phyloP scores from a whole-genome alignment of 768 basidiomycete species.

The Suillus occidentalis region DNA sequence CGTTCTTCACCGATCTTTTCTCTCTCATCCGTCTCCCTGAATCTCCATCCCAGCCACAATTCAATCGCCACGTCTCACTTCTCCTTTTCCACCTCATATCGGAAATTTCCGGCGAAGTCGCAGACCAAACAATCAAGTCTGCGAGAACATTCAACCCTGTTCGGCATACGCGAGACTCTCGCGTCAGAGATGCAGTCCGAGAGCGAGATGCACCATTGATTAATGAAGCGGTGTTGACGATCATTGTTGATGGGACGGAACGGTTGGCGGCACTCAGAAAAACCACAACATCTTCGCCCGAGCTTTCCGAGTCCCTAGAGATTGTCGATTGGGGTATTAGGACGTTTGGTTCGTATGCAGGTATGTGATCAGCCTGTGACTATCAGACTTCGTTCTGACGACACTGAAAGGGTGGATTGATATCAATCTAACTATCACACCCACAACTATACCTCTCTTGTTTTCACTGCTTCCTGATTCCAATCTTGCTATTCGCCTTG shows the following conservation, averaged over 20 bases:
- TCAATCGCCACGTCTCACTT: conserved; percentile 83
- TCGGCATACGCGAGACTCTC: conserved; percentile 78
- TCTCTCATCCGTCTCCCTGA: conserved; percentile 66
- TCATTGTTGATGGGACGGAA: conserved; percentile 70
- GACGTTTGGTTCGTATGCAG: conserved; percentile 91
- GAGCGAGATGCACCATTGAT: conserved; percentile 85
- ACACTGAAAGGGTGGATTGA: conserved; percentile 88
- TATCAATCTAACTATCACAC: conserved; percentile 93
- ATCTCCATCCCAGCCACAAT: conserved; percentile 53
- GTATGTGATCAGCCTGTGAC: conserved; percentile 49
- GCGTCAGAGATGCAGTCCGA: conserved; percentile 86
- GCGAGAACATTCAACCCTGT: conserved; percentile 70
- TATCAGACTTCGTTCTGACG: conserved; percentile 1
- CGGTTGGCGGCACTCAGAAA: conserved; percentile 55
- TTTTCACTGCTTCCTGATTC: conserved; percentile 80
- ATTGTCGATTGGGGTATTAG: conserved; percentile 90
- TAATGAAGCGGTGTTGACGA: conserved; percentile 84
- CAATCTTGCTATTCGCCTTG: conserved; percentile 76
- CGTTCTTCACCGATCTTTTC: conserved; percentile 80
- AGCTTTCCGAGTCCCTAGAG: conserved; percentile 64
- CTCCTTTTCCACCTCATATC: conserved; percentile 90
- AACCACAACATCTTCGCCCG: conserved; percentile 45
- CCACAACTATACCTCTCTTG: conserved; percentile 80
- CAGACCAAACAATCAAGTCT: conserved; percentile 90
- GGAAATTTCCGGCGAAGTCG: conserved; percentile 97